Conservation (phyloP, 352 stramenopile genomes). For the Pythium coloratum region DNA sequence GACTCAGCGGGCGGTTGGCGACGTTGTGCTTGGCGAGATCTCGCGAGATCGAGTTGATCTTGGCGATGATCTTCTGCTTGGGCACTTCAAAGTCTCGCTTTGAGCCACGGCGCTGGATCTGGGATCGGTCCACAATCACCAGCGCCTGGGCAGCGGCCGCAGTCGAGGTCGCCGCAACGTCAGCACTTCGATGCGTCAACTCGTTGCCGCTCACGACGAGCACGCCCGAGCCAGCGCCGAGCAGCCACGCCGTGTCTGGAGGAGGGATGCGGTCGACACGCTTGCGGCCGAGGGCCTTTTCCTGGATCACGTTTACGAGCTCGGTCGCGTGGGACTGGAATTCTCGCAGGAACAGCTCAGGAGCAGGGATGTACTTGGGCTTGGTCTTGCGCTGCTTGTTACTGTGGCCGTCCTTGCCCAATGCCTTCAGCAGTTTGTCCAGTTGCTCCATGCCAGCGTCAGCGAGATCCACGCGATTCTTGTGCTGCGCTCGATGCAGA, state of each 20-base stretch:
- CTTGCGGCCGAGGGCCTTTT: slow-evolving; percentile 69
- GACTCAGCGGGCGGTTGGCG: slow-evolving; percentile 31
- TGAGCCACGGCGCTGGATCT: slow-evolving; percentile 38
- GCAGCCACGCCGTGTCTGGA: slow-evolving; percentile 60
- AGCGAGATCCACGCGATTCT: slow-evolving; percentile 70
- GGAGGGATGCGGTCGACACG: slow-evolving; percentile 65
- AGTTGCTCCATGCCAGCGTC: slow-evolving; percentile 73
- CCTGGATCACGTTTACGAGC: slow-evolving; percentile 67
- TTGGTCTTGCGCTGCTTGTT: slow-evolving; percentile 69
- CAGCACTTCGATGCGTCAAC: neutral
- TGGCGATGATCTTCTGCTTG: slow-evolving; percentile 70
- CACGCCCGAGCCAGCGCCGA: slow-evolving; percentile 43
- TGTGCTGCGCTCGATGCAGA: slow-evolving; percentile 47
- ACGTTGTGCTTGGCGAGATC: slow-evolving; percentile 51
- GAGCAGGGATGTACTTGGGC: slow-evolving; percentile 71
- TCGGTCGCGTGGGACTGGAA: slow-evolving; percentile 65
- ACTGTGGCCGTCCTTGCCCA: slow-evolving; percentile 63
- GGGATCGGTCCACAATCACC: slow-evolving; percentile 61
- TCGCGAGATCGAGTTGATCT: slow-evolving; percentile 62
- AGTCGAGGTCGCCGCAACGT: neutral
- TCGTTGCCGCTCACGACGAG: slow-evolving; percentile 52
- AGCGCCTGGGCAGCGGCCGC: slow-evolving; percentile 6
- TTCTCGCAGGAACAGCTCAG: slow-evolving; percentile 67
- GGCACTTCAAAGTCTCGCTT: slow-evolving; percentile 61
- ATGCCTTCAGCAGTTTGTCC: slow-evolving; percentile 65